Evolutionary conservation across 2,329 filamentous ascomycete species (phyloP).

Genomic region (Monilinia fructigena): DNA sequence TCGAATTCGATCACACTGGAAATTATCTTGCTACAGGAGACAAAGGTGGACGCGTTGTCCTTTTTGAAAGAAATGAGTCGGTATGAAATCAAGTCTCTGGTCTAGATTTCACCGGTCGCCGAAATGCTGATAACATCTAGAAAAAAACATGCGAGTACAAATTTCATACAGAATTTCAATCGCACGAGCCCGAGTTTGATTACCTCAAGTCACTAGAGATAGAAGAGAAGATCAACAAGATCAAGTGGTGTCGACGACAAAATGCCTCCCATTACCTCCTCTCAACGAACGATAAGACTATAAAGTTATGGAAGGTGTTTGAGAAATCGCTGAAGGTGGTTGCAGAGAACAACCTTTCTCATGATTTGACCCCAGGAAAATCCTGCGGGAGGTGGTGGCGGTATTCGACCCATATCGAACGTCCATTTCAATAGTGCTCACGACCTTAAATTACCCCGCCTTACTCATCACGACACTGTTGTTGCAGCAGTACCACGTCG

Average conservation of each 20-base stretch:
- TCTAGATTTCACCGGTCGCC: not conserved
- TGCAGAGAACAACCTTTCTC: slow-evolving; percentile 96
- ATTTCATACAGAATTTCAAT: slow-evolving; percentile 99
- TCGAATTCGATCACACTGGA: slow-evolving; percentile 86
- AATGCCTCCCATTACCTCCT: slow-evolving; percentile 98
- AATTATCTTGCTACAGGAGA: slow-evolving; percentile 90
- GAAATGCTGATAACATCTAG: slow-evolving; percentile 51
- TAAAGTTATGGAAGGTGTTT: slow-evolving; percentile 99
- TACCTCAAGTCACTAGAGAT: slow-evolving; percentile 99
- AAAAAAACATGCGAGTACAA: slow-evolving; percentile 99
- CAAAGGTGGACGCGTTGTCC: slow-evolving; percentile 80
- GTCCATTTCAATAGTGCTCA: slow-evolving; percentile 75
- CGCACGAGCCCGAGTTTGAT: slow-evolving; percentile 98
- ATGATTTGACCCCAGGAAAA: slow-evolving; percentile 80
- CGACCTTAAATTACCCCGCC: slow-evolving; percentile 87
- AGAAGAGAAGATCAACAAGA: slow-evolving; percentile 99
- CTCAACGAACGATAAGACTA: slow-evolving; percentile 99
- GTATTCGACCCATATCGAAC: slow-evolving; percentile 68
- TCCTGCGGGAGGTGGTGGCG: slow-evolving; percentile 69
- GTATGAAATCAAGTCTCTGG: slow-evolving; percentile 49
- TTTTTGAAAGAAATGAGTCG: slow-evolving; percentile 94
- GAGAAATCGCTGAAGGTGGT: slow-evolving; percentile 99
- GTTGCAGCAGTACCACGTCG: slow-evolving; percentile 93
- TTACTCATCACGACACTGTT: slow-evolving; percentile 97
- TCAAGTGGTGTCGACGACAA: slow-evolving; percentile 98